Base-by-base conservation (phyloP, 2,329 filamentous ascomycete genomes). In the Cryoendolithus antarcticus region DNA sequence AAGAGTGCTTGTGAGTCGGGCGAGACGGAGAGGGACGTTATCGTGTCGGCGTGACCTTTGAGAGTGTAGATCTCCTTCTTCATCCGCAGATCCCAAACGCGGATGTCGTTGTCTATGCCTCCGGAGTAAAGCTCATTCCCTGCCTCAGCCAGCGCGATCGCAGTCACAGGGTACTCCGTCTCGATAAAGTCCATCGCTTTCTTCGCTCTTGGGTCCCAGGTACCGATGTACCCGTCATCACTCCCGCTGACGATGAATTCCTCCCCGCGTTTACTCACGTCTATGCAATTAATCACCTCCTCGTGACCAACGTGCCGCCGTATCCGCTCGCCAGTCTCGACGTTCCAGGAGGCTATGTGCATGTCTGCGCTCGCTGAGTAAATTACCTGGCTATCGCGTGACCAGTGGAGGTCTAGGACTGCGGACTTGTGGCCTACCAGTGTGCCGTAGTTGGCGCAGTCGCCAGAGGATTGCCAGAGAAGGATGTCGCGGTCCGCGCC, bases 401-500 rank as follows among this genome's bases (percentile, higher is more conserved):
- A 94, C 91, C 91, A 98, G 57, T 94, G 86, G 34, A 98, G 67
- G 61, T 96, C 91, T 19, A 96, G 69, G 35, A 98, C 69, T 1
- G 91, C 91, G 49, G 86, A 86, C 58, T 85, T 86, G 66, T 98
- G 91, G 28, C 91, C 91, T 6, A 71, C 86, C 38, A 98, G 69
- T 21, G 84, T 67, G 44, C 89, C 88, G 55, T 95, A 95, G 64
- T 98, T 98, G 56, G 93, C 84, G 65, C 89, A 95, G 52, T 86
- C 75, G 54, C 86, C 89, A 45, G 89, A 86, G 2, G 88, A 93
- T 53, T 82, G 77, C 91, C 91, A 98, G 24, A 98, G 73, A 63
- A 96, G 85, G 52, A 98, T 91, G 42, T 79, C 84, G 52, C 88
- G 75, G 58, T 98, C 91, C 84, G 95, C 94, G 9, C 86, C 91